Evolutionary conservation across 2,329 filamentous ascomycete species (phyloP), one percentile per base, ranked within the genome.

Genomic region (Calonectria henricotiae): DNA sequence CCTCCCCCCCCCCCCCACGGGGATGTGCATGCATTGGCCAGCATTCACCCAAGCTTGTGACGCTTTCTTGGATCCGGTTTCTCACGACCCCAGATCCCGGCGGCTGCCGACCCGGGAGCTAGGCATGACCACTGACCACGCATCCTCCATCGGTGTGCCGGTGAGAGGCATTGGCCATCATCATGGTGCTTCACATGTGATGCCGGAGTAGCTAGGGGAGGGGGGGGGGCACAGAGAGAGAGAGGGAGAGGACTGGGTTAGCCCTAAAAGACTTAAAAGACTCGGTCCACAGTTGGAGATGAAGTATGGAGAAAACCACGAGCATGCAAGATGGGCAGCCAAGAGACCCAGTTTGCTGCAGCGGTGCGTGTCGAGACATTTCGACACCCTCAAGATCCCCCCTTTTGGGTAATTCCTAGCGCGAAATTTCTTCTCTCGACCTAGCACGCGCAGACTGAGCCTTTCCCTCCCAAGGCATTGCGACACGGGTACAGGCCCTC

Each of bases 11-110:
- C 37, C 65, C 65, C 51, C 37, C 44, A 47, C 62, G 70, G 43
- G 69, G 65, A 71, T 65, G 35, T 37, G 54, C 35, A 65, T 68
- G 54, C 43, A 61, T 51, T 60, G 55, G 44, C 35, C 41, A 46
- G 13, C 25, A 51, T 72, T 72, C 44, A 55, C 43, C 55, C 43
- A 55, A 66, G 51, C 62, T 37, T 47, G 60, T 63, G 65, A 44
- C 64, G 68, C 71, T 67, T 72, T 7, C 58, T 51, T 64, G 65
- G 71, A 67, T 71, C 74, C 74, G 75, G 72, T 72, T 72, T 75
- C 69, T 77, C 55, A 60, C 72, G 68, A 70, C 74, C 65, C 55
- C 49, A 60, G 51, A 67, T 44, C 62, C 70, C 67, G 68, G 64
- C 51, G 62, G 65, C 37, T 62, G 54, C 67, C 55, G 62, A 68